Percentiles rank a stretch among this genome's conserved stretches.
Conservation (phyloP, 129 eudicot species). For the Arctium minus region DNA sequence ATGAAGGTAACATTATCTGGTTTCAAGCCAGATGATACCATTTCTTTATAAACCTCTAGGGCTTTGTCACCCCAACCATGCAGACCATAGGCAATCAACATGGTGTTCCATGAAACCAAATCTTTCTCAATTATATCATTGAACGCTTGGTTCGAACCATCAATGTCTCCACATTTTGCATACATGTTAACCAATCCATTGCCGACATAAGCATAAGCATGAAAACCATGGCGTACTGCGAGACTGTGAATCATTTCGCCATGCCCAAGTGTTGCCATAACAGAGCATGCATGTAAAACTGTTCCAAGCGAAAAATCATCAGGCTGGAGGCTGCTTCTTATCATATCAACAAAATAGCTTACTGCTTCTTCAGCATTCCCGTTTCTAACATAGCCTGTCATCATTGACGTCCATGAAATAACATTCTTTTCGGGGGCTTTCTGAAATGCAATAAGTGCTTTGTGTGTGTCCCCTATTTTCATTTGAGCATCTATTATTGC, state of each 20-base stretch:
- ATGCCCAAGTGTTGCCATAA: constrained; percentile 53
- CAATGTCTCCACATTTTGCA: constrained; percentile 75
- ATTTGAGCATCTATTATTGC: constrained; percentile 73
- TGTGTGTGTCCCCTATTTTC: constrained; percentile 61
- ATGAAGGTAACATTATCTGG: constrained; percentile 76
- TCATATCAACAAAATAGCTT: constrained; percentile 41
- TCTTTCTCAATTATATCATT: constrained; percentile 49
- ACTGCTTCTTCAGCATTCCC: constrained; percentile 57
- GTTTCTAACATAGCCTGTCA: constrained; percentile 55
- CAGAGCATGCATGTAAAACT: constrained; percentile 69
- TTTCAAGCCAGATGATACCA: constrained; percentile 41
- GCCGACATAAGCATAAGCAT: constrained; percentile 56
- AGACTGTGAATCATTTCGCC: constrained; percentile 65
- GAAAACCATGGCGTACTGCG: constrained; percentile 44
- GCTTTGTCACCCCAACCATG: constrained; percentile 60
- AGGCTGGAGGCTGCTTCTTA: constrained; percentile 32
- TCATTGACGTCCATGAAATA: constrained; percentile 81
- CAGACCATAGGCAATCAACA: constrained; percentile 66
- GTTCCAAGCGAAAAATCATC: constrained; percentile 72
- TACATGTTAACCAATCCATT: constrained; percentile 84
- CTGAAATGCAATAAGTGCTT: constrained; percentile 46
- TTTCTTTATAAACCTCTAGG: constrained; percentile 36
- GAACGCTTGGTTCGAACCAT: constrained; percentile 43
- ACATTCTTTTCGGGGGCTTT: constrained; percentile 56
- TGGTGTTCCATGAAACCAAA: constrained; percentile 71